phyloP scores from a whole-genome alignment of 805 yeast genomes.

The Monosporozyma aquatica region DNA sequence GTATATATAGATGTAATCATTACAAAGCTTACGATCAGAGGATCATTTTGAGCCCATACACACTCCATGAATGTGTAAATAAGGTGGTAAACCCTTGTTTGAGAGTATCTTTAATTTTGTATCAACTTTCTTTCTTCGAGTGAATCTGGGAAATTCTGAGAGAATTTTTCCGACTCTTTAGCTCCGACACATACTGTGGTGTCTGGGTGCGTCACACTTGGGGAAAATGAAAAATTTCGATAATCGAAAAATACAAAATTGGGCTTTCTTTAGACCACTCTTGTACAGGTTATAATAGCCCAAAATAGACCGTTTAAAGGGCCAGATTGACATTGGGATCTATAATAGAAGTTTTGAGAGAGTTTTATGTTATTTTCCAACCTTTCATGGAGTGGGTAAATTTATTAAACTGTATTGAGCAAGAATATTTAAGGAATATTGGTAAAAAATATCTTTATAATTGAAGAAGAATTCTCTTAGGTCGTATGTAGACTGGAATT shows the following conservation, averaged over 20 bases:
- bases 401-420: no score
- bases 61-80: background rate
- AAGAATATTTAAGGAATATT: no score
- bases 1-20: background rate
- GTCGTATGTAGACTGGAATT: no score
- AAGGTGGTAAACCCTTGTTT: background rate
- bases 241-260: background rate
- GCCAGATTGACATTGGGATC: background rate
- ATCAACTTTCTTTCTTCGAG: conserved; percentile 2
- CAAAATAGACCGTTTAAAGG: background rate
- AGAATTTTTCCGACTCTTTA: background rate
- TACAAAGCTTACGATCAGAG: background rate
- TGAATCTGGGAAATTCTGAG: no score
- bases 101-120: background rate
- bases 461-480: no score
- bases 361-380: no score
- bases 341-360: no score
- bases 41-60: conserved; percentile 1
- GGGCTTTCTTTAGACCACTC: background rate
- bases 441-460: no score
- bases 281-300: background rate
- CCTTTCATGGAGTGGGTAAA: no score
- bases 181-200: background rate
- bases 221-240: background rate
- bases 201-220: conserved; percentile 1